A percentile compares a stretch with the other conserved stretches of the same genome.
Conservation (phyloP, 2,329 filamentous ascomycete genomes). For the Aspergillus versicolor region DNA sequence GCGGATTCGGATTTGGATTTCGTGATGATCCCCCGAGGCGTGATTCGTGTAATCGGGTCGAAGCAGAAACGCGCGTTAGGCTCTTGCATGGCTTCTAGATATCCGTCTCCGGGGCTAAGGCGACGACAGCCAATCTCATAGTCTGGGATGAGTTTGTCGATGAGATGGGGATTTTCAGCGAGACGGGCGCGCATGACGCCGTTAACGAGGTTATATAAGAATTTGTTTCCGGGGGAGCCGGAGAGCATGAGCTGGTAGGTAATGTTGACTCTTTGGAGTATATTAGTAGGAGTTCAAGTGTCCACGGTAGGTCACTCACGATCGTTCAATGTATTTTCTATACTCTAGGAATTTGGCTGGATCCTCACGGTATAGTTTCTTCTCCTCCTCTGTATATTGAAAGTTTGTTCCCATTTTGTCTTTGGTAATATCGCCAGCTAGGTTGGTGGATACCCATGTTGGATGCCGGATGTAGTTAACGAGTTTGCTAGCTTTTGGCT, state of each 20-base stretch:
- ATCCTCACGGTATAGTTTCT: conserved; percentile 18
- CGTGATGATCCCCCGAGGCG: conserved; percentile 20
- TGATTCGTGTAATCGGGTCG: conserved; percentile 24
- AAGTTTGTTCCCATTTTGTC: conserved; percentile 23
- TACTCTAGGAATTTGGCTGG: conserved; percentile 18
- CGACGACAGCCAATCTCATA: conserved; percentile 28
- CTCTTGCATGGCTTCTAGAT: conserved; percentile 26
- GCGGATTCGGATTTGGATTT: no score
- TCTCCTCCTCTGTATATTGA: conserved; percentile 24
- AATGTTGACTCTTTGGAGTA: conserved; percentile 2
- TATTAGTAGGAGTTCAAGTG: neutral
- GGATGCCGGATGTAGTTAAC: conserved; percentile 30
- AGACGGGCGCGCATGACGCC: conserved; percentile 22
- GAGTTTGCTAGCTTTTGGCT: conserved; percentile 19
- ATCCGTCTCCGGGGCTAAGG: conserved; percentile 30
- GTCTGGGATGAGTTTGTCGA: conserved; percentile 24
- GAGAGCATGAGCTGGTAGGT: conserved; percentile 18
- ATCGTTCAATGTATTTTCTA: conserved; percentile 22
- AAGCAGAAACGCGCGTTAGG: conserved; percentile 23
- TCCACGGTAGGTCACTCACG: neutral
- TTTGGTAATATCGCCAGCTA: conserved; percentile 21
- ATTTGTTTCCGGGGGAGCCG: conserved; percentile 9
- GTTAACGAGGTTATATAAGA: neutral
- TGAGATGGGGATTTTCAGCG: conserved; percentile 15
- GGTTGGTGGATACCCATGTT: conserved; percentile 28